Evolutionary conservation across 768 basidiomycete genomes (phyloP), one percentile per base, ranked within the genome.

Genomic region (Chalciporus pseudorubinellus): DNA sequence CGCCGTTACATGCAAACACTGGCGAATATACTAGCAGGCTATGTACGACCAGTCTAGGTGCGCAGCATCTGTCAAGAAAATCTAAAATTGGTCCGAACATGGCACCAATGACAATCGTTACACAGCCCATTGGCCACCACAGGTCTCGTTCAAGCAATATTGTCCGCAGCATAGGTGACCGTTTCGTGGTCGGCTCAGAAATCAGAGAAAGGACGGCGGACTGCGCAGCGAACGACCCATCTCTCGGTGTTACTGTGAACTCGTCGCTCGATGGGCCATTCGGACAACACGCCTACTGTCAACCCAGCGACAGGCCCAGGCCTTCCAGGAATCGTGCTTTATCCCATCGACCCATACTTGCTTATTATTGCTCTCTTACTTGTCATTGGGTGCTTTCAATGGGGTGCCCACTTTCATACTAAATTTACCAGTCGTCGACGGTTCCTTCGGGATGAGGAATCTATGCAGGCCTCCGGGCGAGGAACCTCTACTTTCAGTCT

Each of bases 381-480:
- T 42, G 1, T 50, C n/a, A 46, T 60, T 22, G 61, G 59, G 36
- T 48, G 49, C 41, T 63, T 63, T 48, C 55, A 60, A 34, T 60
- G 58, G 61, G 52, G 19, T 9, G 31, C 48, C 14, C 45, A 38
- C 47, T 6, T 62, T 7, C 38, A 52, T n/a, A 44, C 52, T 19
- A 63, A 60, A 41, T 39, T 53, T 14, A 43, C 49, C 21, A 53
- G 59, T 39, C 50, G 45, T 6, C 51, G 12, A 22, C 55, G 43
- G 22, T n/a, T 41, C 3, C 13, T 39, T 13, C 36, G 49, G n/a
- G 58, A 52, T 24, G 52, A 48, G 41, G 50, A 51, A 34, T 39
- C 51, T 1, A 24, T 9, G 0, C 38, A 31, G 11, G 21, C 48
- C 34, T 40, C 50, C 29, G 36, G 38, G 19, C 48, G 52, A 41